Evolutionary conservation across 1,284 basidiomycete species (phyloP).

Genomic region (Moesziomyces sp.): DNA sequence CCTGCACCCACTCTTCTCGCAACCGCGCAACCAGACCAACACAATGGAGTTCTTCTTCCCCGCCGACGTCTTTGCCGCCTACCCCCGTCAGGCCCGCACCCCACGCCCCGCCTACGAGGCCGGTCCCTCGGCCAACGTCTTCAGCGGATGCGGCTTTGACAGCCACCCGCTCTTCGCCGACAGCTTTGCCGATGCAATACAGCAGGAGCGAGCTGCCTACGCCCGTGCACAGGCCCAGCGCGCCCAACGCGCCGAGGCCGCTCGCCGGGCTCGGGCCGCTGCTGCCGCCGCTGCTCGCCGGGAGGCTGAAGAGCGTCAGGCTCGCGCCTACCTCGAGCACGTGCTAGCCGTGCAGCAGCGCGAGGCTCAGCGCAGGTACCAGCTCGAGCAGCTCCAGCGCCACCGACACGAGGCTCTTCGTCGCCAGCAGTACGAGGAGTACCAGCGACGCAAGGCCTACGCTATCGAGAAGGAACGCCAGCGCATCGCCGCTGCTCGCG

Average conservation of each 20-base stretch:
- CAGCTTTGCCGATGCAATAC: constrained; percentile 40
- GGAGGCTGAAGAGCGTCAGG: constrained; percentile 39
- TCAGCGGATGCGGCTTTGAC: constrained; percentile 39
- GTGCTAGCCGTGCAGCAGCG: constrained; percentile 39
- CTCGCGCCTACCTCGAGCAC: constrained; percentile 44
- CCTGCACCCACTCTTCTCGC: constrained; percentile 1
- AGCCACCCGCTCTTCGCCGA: constrained; percentile 37
- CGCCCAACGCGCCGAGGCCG: constrained; percentile 31
- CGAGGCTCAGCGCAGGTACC: constrained; percentile 37
- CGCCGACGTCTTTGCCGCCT: constrained; percentile 45
- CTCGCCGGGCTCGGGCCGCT: constrained; percentile 30
- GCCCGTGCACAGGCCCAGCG: constrained; percentile 35
- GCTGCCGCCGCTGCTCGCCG: constrained; percentile 19
- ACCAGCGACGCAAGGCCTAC: constrained; percentile 45
- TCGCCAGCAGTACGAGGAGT: constrained; percentile 43
- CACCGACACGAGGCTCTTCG: constrained; percentile 41
- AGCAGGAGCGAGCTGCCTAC: constrained; percentile 30
- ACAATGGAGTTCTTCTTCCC: constrained; percentile 55
- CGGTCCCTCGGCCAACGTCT: constrained; percentile 31
- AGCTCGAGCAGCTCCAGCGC: constrained; percentile 41
- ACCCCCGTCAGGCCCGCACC: constrained; percentile 28
- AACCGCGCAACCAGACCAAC: background rate
- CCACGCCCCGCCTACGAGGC: constrained; percentile 14
- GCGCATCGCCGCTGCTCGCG: constrained; percentile 25
- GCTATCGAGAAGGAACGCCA: constrained; percentile 46